Evolutionary conservation across 1,284 basidiomycete species (phyloP), one percentile per base, ranked within the genome.

Genomic region (Schizophyllum commune): DNA sequence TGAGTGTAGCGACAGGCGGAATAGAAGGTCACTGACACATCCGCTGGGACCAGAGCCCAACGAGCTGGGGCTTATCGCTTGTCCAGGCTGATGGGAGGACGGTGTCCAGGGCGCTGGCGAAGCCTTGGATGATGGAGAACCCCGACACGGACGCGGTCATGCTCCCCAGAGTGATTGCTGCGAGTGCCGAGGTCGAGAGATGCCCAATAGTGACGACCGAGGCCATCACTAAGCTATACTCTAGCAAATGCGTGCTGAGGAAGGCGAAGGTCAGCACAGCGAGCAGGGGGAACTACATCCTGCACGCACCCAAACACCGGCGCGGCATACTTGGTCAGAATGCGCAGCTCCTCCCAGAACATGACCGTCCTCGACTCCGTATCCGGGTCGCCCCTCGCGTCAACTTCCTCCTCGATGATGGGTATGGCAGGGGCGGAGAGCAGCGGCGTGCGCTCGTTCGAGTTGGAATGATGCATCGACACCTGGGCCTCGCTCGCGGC

Each of bases 31-130:
- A 75, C 85, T 61, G 63, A 89, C 86, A 75, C 91, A 94, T 95
- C 65, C 95, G 80, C 72, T 96, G 93, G 8, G 90, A 79, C 94
- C 94, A 96, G 0, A 97, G 79, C 3, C 94, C 94, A 27, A 98
- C 94, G 1, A 93, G 79, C 9, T 88, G 79, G 0, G 94, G 94
- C 52, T 91, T 83, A 1, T 84, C 73, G 9, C 91, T 92, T 0
- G 94, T 95, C 91, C 94, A 98, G 1, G 95, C 93, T 21, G 90
- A 84, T 0, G 95, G 95, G 0, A 98, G 81, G 68, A 97, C 82
- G 0, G 95, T 94, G 69, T 98, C 95, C 32, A 98, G 81, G 0
- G 92, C 89, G 61, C 87, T 90, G 15, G 87, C 79, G 67, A 96
- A 86, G 11, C 94, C 94, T 68, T 92, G 89, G n/a, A 95, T 80